These are phyloP conservation scores for Citrus mangshanensis DNA, from an alignment of 345 rosid species.

Conservation along the genomic window DNA sequence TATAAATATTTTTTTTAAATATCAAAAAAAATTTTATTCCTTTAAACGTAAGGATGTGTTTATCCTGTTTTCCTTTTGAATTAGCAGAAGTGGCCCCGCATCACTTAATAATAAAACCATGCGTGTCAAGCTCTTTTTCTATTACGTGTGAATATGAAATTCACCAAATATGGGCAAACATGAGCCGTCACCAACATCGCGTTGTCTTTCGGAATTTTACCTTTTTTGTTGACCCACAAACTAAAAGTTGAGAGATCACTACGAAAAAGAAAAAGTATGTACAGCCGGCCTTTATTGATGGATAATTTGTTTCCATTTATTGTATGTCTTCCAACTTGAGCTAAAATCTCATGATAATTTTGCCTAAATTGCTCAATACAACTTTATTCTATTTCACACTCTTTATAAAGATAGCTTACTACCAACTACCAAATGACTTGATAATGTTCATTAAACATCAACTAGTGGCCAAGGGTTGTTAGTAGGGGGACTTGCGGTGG, in stretches of 20 bases:
- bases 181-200: neutral
- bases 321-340: neutral
- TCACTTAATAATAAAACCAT: neutral
- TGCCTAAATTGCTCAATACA: neutral
- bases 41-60: fast-evolving
- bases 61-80: no score
- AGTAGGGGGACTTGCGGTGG: no score
- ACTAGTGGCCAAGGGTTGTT: no score
- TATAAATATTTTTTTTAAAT: no score
- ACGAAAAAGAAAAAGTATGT: neutral
- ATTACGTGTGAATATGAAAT: neutral
- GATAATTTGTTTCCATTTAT: neutral
- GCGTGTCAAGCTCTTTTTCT: neutral
- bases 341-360: neutral
- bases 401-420: neutral
- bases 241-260: neutral
- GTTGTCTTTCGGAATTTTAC: neutral
- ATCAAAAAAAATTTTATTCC: fast-evolving
- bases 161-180: neutral
- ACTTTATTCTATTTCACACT: neutral
- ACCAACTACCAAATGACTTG: neutral
- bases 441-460: neutral
- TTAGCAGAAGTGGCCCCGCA: no score
- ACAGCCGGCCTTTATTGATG: neutral
- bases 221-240: neutral